Conservation (phyloP, 2,329 filamentous ascomycete genomes). For the Hypoxylon sp. region DNA sequence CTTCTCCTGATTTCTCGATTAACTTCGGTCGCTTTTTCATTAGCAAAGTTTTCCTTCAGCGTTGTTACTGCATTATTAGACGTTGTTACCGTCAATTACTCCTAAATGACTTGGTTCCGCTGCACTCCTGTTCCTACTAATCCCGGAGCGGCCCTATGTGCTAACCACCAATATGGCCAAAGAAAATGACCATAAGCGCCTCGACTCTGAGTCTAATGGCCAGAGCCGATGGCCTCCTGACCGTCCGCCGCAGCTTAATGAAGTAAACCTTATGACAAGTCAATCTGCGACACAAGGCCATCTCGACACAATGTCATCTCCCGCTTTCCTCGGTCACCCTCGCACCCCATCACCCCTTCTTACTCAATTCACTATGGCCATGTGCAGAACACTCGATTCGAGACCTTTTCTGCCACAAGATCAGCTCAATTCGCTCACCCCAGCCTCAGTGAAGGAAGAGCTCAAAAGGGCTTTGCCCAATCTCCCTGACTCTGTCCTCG, state of each 20-base stretch:
- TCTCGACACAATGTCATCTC: background rate
- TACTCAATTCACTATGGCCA: conserved; percentile 13
- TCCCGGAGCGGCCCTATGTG: too few relatives aligned
- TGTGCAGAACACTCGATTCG: conserved; percentile 21
- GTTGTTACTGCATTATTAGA: background rate
- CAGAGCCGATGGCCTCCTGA: background rate
- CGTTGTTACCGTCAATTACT: background rate
- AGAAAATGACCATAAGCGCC: background rate
- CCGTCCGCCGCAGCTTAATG: conserved; percentile 1
- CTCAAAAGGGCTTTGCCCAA: conserved; percentile 21
- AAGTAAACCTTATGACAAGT: conserved; percentile 11
- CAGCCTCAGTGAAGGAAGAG: conserved; percentile 23
- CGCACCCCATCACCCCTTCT: background rate
- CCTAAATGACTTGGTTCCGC: conserved; percentile 3
- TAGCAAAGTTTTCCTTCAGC: background rate
- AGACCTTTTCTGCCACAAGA: conserved; percentile 27
- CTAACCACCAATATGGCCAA: conserved; percentile 13
- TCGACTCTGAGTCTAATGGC: conserved; percentile 2
- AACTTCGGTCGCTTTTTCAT: conserved; percentile 9
- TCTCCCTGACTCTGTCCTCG: conserved; percentile 19
- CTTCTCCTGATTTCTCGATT: background rate
- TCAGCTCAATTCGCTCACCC: conserved; percentile 18
- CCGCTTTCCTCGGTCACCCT: background rate
- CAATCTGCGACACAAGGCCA: conserved; percentile 10
- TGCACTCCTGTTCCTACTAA: background rate